Conservation (phyloP, 2,329 filamentous ascomycete species). For the Neopestalotiopsis sp. region DNA sequence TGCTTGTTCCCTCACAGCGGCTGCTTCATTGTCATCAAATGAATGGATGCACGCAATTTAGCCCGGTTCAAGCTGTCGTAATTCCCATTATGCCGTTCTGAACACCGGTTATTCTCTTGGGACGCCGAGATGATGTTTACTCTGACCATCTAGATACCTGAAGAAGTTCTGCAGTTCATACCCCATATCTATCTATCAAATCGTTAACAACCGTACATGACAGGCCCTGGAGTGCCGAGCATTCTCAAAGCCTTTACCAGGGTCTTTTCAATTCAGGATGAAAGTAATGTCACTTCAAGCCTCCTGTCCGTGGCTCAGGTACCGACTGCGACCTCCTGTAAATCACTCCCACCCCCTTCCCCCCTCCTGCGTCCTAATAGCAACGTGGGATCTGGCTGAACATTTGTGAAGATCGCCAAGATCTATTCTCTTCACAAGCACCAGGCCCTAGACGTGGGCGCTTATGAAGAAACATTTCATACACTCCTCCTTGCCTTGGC, state of each 20-base stretch:
- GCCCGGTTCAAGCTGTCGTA: neutral
- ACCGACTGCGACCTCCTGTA: neutral
- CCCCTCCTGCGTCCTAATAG: neutral
- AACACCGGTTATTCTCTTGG: neutral
- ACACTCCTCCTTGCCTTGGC: constrained; percentile 5
- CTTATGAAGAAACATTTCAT: neutral
- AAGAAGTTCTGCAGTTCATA: neutral
- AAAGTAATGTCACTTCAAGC: neutral
- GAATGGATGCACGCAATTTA: neutral
- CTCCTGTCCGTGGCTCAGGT: neutral
- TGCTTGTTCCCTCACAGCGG: neutral
- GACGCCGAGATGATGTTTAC: neutral
- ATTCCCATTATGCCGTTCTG: no score
- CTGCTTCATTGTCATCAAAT: neutral
- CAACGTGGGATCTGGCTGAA: neutral
- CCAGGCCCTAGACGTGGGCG: neutral
- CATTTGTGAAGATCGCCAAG: neutral
- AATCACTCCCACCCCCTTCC: neutral
- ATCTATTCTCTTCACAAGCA: neutral
- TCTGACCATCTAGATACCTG: neutral
- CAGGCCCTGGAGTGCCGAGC: neutral
- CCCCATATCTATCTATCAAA: neutral
- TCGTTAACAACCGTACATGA: neutral
- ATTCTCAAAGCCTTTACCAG: neutral
- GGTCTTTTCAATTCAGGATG: neutral